Evolutionary conservation across 2,329 filamentous ascomycete species (phyloP), one percentile per base, ranked within the genome.

Genomic region (Epichloe brachyelytri): DNA sequence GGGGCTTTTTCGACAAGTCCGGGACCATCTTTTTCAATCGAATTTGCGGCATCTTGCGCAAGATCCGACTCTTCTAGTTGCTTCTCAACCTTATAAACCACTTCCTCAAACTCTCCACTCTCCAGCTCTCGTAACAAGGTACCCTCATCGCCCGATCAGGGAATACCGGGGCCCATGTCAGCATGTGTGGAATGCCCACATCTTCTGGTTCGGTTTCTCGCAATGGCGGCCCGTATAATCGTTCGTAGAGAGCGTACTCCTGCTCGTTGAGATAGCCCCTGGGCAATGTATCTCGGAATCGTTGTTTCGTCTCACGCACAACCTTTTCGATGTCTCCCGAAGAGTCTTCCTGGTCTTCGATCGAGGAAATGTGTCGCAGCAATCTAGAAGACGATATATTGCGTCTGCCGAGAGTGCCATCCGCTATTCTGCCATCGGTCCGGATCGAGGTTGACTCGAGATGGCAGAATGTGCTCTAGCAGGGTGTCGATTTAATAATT

Each of bases 141-240:
- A 2, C 64, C 59, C 71, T 73, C 57, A 67, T 68, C 48, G 8
- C 56, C 55, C 6, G 58, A 52, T 14, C 55, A 57, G 19, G 57
- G 34, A 6, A 51, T 6, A 17, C 55, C 54, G 2, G 56, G 43
- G 2, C 58, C 62, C 65, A 70, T 67, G 41, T 70, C 66, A 26
- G 63, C 68, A 58, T 62, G 65, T 47, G 52, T 69, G 54, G 68
- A 54, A 71, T 75, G 26, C 68, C 80, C 4, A 80, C 73, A 64
- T 85, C 79, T 52, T 83, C 80, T 1, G 77, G 74, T 7, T 61
- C 65, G 2, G 79, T 83, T 49, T 78, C 74, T 41, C 82, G 75
- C 54, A 86, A 63, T 2, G 89, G 88, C 36, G 82, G 74, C 1
- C 90, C 91, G 64, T 93, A 96, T 15, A 95, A 69, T 56, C 88